Conservation (phyloP, 176 grass and related monocot genomes). For the Saccharum officinarum region DNA sequence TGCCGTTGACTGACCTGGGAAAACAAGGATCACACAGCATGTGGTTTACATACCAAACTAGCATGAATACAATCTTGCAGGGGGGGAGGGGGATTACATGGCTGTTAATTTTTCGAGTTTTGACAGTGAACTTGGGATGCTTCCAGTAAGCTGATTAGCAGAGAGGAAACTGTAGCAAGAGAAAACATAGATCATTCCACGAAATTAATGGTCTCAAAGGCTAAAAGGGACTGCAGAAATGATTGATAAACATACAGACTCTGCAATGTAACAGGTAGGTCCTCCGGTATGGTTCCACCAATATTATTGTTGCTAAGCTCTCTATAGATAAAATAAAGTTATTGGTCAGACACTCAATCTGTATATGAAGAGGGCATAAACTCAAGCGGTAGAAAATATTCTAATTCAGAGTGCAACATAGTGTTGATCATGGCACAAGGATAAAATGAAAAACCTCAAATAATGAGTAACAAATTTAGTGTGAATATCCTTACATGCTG, state of each 20-base stretch:
- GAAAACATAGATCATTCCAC: neutral
- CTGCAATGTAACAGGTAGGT: slow-evolving; percentile 83
- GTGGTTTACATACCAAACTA: slow-evolving; percentile 1
- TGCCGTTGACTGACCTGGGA: slow-evolving; percentile 83
- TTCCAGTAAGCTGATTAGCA: slow-evolving; percentile 92
- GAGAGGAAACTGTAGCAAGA: slow-evolving; percentile 82
- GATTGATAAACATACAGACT: slow-evolving; percentile 54
- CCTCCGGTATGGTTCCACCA: slow-evolving; percentile 89
- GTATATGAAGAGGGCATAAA: neutral
- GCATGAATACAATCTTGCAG: neutral
- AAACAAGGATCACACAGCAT: slow-evolving; percentile 10
- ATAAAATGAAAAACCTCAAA: neutral
- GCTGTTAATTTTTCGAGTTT: slow-evolving; percentile 61
- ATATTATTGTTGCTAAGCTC: slow-evolving; percentile 98
- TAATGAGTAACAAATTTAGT: neutral
- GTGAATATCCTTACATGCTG: slow-evolving; percentile 61
- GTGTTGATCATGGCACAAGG: slow-evolving; percentile 8
- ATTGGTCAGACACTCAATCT: neutral
- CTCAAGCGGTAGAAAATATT: neutral
- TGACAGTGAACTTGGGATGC: slow-evolving; percentile 92
- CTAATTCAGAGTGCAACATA: neutral
- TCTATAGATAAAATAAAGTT: slow-evolving; percentile 46
- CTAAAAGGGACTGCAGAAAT: neutral
- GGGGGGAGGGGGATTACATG: slow-evolving; percentile 54
- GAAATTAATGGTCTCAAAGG: neutral